A percentile compares a stretch with the other conserved stretches of the same genome.
phyloP scores from a whole-genome alignment of 345 rosid species.

The Arabidopsis suecica region DNA sequence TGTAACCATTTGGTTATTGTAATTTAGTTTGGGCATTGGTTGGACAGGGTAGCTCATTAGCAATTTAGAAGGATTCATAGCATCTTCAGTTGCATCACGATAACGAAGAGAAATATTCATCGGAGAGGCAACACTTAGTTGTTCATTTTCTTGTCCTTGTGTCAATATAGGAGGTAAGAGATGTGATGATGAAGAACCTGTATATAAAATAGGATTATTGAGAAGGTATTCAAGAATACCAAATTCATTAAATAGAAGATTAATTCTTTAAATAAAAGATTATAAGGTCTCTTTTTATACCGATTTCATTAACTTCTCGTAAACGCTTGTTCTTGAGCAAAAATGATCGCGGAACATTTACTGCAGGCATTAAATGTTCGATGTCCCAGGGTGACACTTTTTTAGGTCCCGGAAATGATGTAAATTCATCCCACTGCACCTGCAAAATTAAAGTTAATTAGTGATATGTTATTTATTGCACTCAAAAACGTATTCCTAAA shows the following conservation, averaged over 20 bases:
- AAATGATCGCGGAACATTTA: neutral
- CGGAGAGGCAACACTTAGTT: neutral
- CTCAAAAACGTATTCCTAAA: neutral
- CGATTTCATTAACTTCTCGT: neutral
- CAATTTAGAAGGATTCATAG: neutral
- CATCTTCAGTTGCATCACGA: neutral
- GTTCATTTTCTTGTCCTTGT: constrained; percentile 4
- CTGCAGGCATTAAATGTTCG: constrained; percentile 49
- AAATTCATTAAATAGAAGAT: neutral
- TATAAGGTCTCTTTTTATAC: neutral
- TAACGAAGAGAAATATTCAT: neutral
- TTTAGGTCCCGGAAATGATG: constrained; percentile 56
- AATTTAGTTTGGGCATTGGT: neutral
- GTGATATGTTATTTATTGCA: neutral
- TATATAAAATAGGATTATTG: neutral
- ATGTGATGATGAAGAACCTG: neutral
- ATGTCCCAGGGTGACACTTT: constrained; percentile 72
- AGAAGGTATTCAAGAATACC: neutral
- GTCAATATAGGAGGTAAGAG: neutral
- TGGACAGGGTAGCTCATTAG: neutral
- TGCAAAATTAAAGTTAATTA: constrained; percentile 15
- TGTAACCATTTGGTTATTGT: neutral
- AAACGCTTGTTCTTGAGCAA: neutral
- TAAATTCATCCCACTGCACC: constrained; percentile 69
- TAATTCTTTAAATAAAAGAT: neutral